phyloP scores from a whole-genome alignment of 2,329 filamentous ascomycete species.

The Nannizzia gypsea region DNA sequence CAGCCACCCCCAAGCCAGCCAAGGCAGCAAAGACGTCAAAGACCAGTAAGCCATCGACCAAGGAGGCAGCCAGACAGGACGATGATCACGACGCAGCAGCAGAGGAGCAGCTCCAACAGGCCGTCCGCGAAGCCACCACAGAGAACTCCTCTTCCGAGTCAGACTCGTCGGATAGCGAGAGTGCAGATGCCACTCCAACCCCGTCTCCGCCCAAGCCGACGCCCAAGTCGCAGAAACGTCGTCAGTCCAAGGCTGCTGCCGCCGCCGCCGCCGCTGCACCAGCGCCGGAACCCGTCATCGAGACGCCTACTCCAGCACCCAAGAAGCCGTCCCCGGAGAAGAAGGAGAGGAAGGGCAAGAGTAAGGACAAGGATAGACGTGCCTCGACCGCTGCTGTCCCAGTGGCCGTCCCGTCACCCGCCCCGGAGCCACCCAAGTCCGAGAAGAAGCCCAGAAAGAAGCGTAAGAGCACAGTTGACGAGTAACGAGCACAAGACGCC shows the following conservation, averaged over 20 bases:
- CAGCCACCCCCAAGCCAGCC: background rate
- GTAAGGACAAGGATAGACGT: conserved; percentile 22
- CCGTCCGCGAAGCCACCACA: conserved; percentile 27
- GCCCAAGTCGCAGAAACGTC: conserved; percentile 33
- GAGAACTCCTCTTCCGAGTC: conserved; percentile 25
- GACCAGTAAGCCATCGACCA: background rate
- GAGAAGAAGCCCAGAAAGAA: conserved; percentile 31
- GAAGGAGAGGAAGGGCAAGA: conserved; percentile 22
- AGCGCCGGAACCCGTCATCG: conserved; percentile 15
- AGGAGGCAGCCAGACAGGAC: conserved; percentile 14
- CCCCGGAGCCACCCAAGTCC: conserved; percentile 23
- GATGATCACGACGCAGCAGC: conserved; percentile 28
- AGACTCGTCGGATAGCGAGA: conserved; percentile 26
- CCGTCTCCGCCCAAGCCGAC: conserved; percentile 31
- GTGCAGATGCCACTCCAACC: conserved; percentile 20
- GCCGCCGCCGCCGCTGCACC: conserved; percentile 17
- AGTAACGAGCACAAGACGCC: conserved; percentile 3
- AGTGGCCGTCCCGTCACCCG: conserved; percentile 19
- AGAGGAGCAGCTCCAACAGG: conserved; percentile 30
- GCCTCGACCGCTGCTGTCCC: background rate
- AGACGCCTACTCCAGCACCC: conserved; percentile 17
- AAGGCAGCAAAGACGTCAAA: background rate
- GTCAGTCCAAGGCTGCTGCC: conserved; percentile 24
- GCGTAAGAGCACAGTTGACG: conserved; percentile 23
- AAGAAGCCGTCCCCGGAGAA: conserved; percentile 30